Evolutionary conservation across 129 eudicot genomes (phyloP).

Genomic region (Tagetes patula): DNA sequence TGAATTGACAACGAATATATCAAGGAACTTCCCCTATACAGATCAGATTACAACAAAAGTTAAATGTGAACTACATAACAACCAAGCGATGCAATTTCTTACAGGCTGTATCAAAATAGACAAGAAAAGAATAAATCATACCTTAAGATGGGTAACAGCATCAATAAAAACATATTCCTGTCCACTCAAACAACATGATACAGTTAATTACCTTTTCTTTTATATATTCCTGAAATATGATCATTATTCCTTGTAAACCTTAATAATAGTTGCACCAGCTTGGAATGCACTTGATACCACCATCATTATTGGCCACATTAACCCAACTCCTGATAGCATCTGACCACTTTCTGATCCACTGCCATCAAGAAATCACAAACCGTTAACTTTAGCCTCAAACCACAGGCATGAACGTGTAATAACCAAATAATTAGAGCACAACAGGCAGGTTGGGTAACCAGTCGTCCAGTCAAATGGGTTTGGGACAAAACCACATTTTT

Average conservation of each 20-base stretch:
- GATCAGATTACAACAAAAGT: conserved; percentile 4
- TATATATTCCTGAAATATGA: background rate
- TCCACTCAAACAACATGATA: conserved; percentile 18
- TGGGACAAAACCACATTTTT: background rate
- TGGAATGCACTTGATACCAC: conserved; percentile 85
- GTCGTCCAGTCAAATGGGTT: background rate
- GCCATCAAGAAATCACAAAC: conserved; percentile 22
- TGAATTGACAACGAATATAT: conserved; percentile 95
- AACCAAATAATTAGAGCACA: background rate
- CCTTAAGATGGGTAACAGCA: conserved; percentile 72
- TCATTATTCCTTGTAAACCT: conserved; percentile 43
- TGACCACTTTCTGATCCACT: conserved; percentile 82
- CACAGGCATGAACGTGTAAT: background rate
- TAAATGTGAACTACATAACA: conserved; percentile 3
- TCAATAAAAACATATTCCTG: conserved; percentile 85
- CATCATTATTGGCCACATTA: conserved; percentile 79
- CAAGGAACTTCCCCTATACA: conserved; percentile 79
- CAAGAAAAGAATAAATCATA: conserved; percentile 20
- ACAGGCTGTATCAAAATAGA: background rate
- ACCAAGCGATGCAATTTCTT: conserved; percentile 15
- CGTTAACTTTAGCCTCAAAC: background rate
- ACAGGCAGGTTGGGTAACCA: background rate
- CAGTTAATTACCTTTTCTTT: conserved; percentile 15
- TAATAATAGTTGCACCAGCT: conserved; percentile 86
- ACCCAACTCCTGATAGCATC: conserved; percentile 73